Conservation (phyloP, 768 basidiomycete species). For the Crepidotus variabilis region DNA sequence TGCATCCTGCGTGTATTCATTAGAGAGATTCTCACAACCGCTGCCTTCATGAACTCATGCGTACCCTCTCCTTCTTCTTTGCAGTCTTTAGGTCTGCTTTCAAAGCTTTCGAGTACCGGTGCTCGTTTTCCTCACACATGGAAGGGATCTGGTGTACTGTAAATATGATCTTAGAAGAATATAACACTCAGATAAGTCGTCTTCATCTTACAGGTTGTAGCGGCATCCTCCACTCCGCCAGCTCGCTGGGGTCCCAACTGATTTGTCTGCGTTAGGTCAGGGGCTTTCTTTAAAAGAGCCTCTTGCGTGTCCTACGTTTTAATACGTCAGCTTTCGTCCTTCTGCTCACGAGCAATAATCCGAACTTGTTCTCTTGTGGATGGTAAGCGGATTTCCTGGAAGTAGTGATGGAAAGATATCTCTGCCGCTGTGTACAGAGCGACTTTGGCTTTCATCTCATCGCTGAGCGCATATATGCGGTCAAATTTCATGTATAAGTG, state of each 20-base stretch:
- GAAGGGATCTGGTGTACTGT: constrained; percentile 12
- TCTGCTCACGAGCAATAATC: not conserved
- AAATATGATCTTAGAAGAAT: not conserved
- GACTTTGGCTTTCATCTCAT: not conserved
- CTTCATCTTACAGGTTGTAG: constrained; percentile 12
- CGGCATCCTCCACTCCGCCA: constrained; percentile 13
- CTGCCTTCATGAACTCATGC: too few species aligned
- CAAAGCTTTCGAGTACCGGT: constrained; percentile 15
- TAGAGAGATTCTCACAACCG: not conserved
- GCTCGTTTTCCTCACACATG: constrained; percentile 14
- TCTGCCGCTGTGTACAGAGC: not conserved
- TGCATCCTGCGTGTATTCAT: constrained; percentile 11
- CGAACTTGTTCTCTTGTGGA: not conserved
- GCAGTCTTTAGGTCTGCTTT: constrained; percentile 19
- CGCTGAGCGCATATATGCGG: not conserved
- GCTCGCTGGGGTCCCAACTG: constrained; percentile 13
- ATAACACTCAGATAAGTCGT: not conserved
- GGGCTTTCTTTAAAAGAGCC: not conserved
- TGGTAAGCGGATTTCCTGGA: not conserved
- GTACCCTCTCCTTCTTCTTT: constrained; percentile 19
- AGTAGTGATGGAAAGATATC: not conserved
- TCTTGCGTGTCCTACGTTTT: not conserved
- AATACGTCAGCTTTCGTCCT: not conserved
- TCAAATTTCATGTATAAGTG: not conserved
- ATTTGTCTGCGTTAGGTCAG: constrained; percentile 7